Evolutionary conservation across 129 eudicot species (phyloP), one percentile per base, ranked within the genome.

Genomic region (Smallanthus sonchifolius): DNA sequence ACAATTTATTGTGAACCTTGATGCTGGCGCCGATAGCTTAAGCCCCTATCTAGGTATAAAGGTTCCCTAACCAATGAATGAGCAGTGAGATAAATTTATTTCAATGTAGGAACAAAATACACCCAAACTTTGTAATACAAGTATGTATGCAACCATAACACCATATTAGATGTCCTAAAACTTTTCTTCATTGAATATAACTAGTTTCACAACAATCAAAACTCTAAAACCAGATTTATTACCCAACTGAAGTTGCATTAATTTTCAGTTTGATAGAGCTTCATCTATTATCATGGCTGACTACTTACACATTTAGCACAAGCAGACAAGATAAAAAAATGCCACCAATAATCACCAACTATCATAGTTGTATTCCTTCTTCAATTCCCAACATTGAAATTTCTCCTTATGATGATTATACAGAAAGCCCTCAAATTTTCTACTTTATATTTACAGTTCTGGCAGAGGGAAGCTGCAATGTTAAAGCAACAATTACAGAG

Each of bases 381-480:
- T n/a, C n/a, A n/a, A n/a, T n/a, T 61, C 67, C 43, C 20, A 32
- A 32, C 42, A 61, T 34, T 34, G 17, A 61, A 34, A 61, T 61
- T 61, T 61, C 65, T 61, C 43, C 10, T 32, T 13, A 54, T 40
- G 30, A 40, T 30, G 48, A 61, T 10, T 68, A 17, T 10, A 30
- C 13, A 13, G 36, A 69, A 78, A 69, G 40, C 37, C 43, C 34
- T 52, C 38, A 74, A 59, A 10, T 34, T 74, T 28, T 45, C 64
- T 47, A 64, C 61, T 30, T 28, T 44, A 38, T 55, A 3, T 74
- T 55, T 68, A 51, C 83, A 92, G 97, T 85, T 83, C 47, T 91
- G 95, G 97, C 90, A 91, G 85, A 81, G 84, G 88, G 97, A 92
- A 78, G 89, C 89, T 37, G 81, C 87, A 55, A 73, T 80, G 83